phyloP scores from a whole-genome alignment of 1,284 basidiomycete species.

The Trametes sp. region DNA sequence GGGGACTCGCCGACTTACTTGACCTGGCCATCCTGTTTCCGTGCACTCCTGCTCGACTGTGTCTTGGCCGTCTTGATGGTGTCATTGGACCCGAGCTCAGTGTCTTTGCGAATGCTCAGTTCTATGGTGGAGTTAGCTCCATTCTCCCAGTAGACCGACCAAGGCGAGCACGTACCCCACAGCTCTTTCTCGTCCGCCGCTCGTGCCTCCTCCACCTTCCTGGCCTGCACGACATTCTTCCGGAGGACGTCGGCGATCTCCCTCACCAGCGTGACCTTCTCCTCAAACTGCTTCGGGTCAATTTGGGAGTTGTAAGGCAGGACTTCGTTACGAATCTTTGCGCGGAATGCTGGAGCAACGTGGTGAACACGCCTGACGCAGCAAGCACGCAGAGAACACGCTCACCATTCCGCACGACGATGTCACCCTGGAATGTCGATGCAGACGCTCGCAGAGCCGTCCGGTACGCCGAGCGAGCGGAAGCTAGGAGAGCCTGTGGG shows the following conservation, averaged over 20 bases:
- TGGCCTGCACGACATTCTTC: constrained; percentile 77
- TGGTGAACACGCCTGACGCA: constrained; percentile 24
- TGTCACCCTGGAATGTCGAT: constrained; percentile 65
- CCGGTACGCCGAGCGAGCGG: constrained; percentile 77
- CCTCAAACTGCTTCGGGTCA: constrained; percentile 57
- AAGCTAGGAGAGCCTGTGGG: constrained; percentile 44
- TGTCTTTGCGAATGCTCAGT: constrained; percentile 69
- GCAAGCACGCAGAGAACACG: constrained; percentile 28
- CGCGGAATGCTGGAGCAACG: constrained; percentile 63
- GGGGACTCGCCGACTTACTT: constrained; percentile 34
- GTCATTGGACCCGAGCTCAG: constrained; percentile 79
- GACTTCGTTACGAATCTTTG: constrained; percentile 67
- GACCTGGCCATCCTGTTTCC: constrained; percentile 41
- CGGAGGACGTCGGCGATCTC: constrained; percentile 74
- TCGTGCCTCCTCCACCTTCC: constrained; percentile 45
- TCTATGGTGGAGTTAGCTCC: constrained; percentile 47
- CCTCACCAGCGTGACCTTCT: constrained; percentile 60
- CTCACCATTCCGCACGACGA: constrained; percentile 36
- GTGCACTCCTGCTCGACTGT: constrained; percentile 53
- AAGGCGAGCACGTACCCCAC: constrained; percentile 58
- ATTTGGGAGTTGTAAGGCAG: constrained; percentile 50
- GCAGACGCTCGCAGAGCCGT: constrained; percentile 69
- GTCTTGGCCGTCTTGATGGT: constrained; percentile 64
- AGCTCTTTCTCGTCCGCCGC: constrained; percentile 49
- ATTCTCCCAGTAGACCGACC: not conserved